Percentiles rank a stretch among this genome's conserved stretches.
These are phyloP conservation scores for Sugiyamaella valdiviana DNA, from an alignment of 805 yeast genomes.

Conservation along the genomic window DNA sequence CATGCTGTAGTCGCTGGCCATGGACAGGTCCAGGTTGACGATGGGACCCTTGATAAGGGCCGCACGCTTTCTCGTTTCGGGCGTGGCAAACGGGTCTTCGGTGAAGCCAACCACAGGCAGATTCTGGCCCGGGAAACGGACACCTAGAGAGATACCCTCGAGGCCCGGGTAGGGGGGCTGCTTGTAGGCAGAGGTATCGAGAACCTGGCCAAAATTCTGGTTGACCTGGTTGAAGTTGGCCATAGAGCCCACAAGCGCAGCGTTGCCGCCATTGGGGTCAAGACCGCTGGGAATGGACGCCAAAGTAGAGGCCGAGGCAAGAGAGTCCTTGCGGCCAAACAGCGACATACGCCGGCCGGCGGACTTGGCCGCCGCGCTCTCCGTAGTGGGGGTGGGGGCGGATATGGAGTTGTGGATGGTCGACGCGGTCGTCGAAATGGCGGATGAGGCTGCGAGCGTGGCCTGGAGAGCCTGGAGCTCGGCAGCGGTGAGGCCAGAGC, in stretches of 20 bases:
- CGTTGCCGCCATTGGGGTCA: constrained; percentile 1
- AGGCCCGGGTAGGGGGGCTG: constrained; percentile 20
- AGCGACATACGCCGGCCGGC: constrained; percentile 8
- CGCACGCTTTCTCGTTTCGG: constrained; percentile 70
- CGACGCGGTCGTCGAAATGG: not conserved
- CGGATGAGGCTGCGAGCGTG: not conserved
- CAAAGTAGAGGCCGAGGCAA: not conserved
- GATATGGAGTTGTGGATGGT: constrained; percentile 7
- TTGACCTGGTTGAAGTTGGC: not conserved
- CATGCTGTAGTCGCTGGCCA: constrained; percentile 46
- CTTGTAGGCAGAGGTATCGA: constrained; percentile 7
- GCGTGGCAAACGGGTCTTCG: constrained; percentile 39
- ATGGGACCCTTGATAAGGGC: constrained; percentile 81
- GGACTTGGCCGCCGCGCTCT: not conserved
- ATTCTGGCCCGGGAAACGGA: constrained; percentile 38
- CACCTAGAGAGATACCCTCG: constrained; percentile 33
- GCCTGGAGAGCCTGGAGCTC: constrained; percentile 9
- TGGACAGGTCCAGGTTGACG: constrained; percentile 67
- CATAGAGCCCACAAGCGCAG: not conserved
- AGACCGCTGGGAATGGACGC: not conserved
- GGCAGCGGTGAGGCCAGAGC: constrained; percentile 4
- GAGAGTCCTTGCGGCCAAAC: constrained; percentile 7
- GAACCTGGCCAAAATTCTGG: constrained; percentile 3
- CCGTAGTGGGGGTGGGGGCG: constrained; percentile 4
- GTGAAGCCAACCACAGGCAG: constrained; percentile 42